Conservation (phyloP, 1,139 yeast species). For the Suhomyces yuchorum region DNA sequence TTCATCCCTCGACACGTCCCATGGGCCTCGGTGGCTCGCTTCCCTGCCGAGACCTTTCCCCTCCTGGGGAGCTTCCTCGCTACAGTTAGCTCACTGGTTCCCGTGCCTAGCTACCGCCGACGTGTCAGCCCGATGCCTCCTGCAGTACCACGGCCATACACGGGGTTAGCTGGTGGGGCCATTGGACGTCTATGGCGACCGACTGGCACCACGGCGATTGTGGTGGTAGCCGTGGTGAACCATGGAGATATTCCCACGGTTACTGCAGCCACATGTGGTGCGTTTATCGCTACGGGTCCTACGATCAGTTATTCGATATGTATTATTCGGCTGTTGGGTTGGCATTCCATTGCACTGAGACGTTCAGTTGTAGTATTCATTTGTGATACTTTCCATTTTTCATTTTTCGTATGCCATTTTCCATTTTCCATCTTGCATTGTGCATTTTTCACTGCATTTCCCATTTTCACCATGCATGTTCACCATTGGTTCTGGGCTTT, state of each 20-base stretch:
- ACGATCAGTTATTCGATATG: not conserved
- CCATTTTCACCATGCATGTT: no score
- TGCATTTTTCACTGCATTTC: not conserved
- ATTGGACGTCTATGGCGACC: not conserved
- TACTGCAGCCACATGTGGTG: not conserved
- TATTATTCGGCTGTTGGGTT: no score
- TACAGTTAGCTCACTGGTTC: not conserved
- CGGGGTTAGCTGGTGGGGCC: not conserved
- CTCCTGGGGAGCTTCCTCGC: not conserved
- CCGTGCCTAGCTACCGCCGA: not conserved
- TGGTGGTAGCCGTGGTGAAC: no score
- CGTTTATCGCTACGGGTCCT: not conserved
- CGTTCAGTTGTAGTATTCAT: no score
- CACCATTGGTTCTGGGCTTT: no score
- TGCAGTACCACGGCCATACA: no score
- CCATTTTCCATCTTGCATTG: not conserved
- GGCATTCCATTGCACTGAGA: no score
- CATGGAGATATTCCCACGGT: not conserved
- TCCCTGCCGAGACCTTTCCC: no score
- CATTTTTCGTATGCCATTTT: not conserved
- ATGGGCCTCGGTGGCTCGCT: no score
- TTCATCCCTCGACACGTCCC: not conserved
- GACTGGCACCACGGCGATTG: not conserved
- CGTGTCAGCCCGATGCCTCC: not conserved
- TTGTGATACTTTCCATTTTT: not conserved